A percentile compares a stretch with the other conserved stretches of the same genome.
These are phyloP conservation scores for Calvatia gigantea DNA, from an alignment of 768 basidiomycete species.

Conservation along the genomic window DNA sequence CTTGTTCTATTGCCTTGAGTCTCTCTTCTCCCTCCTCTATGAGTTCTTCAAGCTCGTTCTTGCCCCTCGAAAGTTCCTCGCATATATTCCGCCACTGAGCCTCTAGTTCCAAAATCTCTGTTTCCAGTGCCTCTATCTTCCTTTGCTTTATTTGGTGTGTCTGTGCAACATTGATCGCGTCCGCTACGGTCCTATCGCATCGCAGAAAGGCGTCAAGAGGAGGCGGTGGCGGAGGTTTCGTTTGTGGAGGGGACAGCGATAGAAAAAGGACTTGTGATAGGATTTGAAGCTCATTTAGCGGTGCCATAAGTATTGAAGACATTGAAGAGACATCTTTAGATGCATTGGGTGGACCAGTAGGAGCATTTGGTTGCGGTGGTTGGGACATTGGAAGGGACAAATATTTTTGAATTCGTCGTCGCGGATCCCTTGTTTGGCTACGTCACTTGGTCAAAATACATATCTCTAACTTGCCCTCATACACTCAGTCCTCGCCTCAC, in stretches of 20 bases:
- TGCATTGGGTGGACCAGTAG: constrained; percentile 9
- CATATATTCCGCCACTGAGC: constrained; percentile 67
- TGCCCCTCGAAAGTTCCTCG: constrained; percentile 59
- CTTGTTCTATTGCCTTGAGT: constrained; percentile 64
- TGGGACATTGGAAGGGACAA: neutral
- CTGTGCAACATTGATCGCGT: constrained; percentile 61
- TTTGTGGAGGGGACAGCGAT: constrained; percentile 66
- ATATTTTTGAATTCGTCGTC: neutral
- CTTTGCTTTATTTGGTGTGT: constrained; percentile 75
- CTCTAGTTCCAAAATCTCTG: constrained; percentile 69
- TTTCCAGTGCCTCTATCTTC: constrained; percentile 66
- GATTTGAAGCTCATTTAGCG: constrained; percentile 57
- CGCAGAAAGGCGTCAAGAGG: constrained; percentile 55
- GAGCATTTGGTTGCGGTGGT: constrained; percentile 10
- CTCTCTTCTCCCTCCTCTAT: constrained; percentile 76
- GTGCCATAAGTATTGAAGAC: constrained; percentile 58
- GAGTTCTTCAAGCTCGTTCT: constrained; percentile 63
- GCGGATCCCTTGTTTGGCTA: constrained; percentile 5
- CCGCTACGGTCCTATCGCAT: constrained; percentile 63
- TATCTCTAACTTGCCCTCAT: neutral
- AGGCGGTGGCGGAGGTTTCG: constrained; percentile 60
- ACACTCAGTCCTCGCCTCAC: neutral
- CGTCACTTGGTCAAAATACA: constrained; percentile 9
- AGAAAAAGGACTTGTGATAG: constrained; percentile 70
- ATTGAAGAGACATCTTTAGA: constrained; percentile 39